Evolutionary conservation across 2,329 filamentous ascomycete genomes (phyloP).

Genomic region (Zymoseptoria pseudotritici): DNA sequence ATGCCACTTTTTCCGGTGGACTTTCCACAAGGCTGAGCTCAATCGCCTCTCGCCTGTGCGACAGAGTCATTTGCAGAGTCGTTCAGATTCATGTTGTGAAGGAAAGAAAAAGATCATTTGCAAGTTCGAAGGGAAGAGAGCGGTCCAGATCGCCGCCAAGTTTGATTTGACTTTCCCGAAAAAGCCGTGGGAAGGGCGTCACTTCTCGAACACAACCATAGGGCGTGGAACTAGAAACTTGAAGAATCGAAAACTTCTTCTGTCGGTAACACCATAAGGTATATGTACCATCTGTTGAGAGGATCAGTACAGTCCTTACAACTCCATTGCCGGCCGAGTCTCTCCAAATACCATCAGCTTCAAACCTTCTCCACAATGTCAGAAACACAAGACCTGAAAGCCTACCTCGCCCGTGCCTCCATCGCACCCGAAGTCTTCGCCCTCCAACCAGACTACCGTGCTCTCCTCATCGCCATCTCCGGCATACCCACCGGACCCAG

Average conservation of each 20-base stretch:
- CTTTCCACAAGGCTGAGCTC: background rate
- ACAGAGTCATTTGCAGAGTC: no score
- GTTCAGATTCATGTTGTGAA: no score
- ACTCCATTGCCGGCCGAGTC: background rate
- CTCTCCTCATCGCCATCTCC: constrained; percentile 30
- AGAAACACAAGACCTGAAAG: constrained; percentile 2
- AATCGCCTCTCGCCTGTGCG: background rate
- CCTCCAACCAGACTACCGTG: constrained; percentile 34
- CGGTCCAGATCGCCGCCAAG: background rate
- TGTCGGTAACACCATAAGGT: background rate
- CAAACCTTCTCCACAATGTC: background rate
- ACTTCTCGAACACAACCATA: background rate
- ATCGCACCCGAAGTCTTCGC: constrained; percentile 25
- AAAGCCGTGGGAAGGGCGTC: background rate
- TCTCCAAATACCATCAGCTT: background rate
- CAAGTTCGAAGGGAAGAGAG: background rate
- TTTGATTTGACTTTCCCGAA: background rate
- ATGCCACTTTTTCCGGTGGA: background rate
- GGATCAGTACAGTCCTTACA: background rate
- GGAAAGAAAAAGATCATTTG: background rate
- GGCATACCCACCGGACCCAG: constrained; percentile 27
- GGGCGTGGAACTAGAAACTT: background rate
- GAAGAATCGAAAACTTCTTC: background rate
- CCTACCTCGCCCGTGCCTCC: constrained; percentile 8
- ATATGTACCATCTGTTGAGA: background rate